Percentiles rank a stretch among this genome's conserved stretches.
These are phyloP conservation scores for Fusarium siculi DNA, from an alignment of 2,329 filamentous ascomycete genomes.

Conservation along the genomic window DNA sequence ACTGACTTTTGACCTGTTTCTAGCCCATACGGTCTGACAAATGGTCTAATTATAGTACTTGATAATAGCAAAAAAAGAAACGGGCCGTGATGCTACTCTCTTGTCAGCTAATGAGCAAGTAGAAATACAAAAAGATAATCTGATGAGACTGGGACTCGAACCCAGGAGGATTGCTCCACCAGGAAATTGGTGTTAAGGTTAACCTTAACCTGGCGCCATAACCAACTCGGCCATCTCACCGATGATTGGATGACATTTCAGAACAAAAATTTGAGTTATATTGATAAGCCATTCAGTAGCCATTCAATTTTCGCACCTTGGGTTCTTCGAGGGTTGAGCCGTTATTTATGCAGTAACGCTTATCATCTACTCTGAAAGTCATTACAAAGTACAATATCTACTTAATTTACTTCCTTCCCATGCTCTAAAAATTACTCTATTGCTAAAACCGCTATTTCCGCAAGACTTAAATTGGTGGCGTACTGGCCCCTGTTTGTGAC, in stretches of 20 bases:
- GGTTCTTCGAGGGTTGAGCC: too few species aligned
- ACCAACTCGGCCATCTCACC: conserved; percentile 31
- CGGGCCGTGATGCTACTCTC: fast-evolving
- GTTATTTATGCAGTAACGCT: neutral
- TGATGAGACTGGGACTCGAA: conserved; percentile 32
- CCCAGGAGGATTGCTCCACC: conserved; percentile 30
- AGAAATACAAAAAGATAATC: neutral
- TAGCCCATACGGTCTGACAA: neutral
- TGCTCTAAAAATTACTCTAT: neutral
- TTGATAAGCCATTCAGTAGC: too few species aligned
- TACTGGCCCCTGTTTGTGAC: neutral
- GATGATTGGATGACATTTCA: neutral
- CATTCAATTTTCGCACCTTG: neutral
- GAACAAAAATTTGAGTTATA: fast-evolving
- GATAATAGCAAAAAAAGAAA: neutral
- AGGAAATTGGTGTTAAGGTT: conserved; percentile 28
- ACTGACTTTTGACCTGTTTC: neutral
- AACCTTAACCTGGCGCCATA: conserved; percentile 31
- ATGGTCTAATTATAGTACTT: too few species aligned
- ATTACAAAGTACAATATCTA: neutral
- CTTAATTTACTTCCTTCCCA: too few species aligned
- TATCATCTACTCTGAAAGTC: neutral
- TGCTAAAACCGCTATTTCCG: neutral
- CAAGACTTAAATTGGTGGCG: neutral
- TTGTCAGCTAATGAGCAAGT: too few species aligned